Percentiles rank a stretch among this genome's conserved stretches.
phyloP scores from a whole-genome alignment of 2,329 filamentous ascomycete genomes.

The Aspergillus fischeri region DNA sequence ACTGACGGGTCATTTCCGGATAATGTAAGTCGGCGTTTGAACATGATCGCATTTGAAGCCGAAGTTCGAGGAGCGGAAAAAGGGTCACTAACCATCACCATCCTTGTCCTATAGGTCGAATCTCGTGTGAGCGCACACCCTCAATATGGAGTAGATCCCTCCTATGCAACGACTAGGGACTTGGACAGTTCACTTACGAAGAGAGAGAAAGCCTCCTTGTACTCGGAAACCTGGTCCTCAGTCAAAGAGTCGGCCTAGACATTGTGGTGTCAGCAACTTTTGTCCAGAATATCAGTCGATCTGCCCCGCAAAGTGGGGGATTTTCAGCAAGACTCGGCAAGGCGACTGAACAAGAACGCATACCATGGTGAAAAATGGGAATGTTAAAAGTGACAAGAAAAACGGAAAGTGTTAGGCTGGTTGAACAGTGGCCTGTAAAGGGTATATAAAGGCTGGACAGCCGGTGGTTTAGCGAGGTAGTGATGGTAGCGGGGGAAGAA shows the following conservation, averaged over 20 bases:
- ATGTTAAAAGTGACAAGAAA: slow-evolving; percentile 12
- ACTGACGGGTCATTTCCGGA: not conserved
- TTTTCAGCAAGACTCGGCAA: slow-evolving; percentile 12
- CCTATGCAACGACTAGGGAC: not conserved
- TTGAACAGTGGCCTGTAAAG: not conserved
- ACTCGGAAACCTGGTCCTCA: slow-evolving; percentile 99
- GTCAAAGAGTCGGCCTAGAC: slow-evolving; percentile 91
- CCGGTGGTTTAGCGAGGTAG: slow-evolving; percentile 17
- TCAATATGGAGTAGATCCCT: not conserved
- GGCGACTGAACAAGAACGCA: slow-evolving; percentile 3
- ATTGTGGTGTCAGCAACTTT: slow-evolving; percentile 24
- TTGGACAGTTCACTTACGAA: slow-evolving; percentile 68
- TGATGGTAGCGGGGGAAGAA: slow-evolving; percentile 12
- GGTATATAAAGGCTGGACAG: not conserved
- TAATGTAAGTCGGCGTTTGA: not conserved
- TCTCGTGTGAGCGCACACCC: slow-evolving; percentile 16
- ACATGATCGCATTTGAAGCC: slow-evolving; percentile 1
- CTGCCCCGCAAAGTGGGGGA: slow-evolving; percentile 35
- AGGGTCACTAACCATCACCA: slow-evolving; percentile 71
- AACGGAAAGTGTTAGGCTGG: slow-evolving; percentile 12
- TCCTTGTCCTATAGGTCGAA: slow-evolving; percentile 68
- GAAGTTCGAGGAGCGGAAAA: not conserved
- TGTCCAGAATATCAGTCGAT: slow-evolving; percentile 16
- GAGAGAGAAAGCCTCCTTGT: slow-evolving; percentile 99
- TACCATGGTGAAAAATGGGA: slow-evolving; percentile 30